Conservation (phyloP, 495 filamentous ascomycete genomes). For the Daldinia bambusicola region DNA sequence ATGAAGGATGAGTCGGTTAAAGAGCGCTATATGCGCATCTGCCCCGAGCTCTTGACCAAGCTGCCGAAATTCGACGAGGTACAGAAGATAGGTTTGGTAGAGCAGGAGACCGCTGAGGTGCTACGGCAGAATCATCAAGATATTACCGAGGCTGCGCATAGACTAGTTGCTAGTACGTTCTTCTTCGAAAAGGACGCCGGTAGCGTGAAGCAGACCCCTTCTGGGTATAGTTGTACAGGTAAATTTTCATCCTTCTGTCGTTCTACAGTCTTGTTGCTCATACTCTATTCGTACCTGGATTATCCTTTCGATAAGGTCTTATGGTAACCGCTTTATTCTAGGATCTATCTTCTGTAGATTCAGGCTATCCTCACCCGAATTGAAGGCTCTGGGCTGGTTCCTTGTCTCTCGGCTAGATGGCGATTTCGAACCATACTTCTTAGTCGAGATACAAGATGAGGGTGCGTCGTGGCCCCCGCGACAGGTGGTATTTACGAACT, state of each 20-base stretch:
- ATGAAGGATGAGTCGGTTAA: conserved; percentile 30
- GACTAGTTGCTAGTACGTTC: conserved; percentile 54
- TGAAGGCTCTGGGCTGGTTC: conserved; percentile 48
- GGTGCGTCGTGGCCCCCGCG: conserved; percentile 26
- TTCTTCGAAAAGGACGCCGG: conserved; percentile 51
- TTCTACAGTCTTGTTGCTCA: not conserved
- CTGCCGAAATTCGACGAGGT: conserved; percentile 45
- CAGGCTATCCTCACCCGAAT: conserved; percentile 35
- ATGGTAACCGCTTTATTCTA: conserved; percentile 8
- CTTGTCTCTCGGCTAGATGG: conserved; percentile 44
- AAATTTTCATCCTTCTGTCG: not conserved
- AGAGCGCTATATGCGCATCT: conserved; percentile 47
- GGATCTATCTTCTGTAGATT: conserved; percentile 52
- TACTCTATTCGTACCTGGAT: not conserved
- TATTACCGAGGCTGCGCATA: conserved; percentile 49
- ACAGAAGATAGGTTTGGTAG: conserved; percentile 31
- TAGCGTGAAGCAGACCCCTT: conserved; percentile 41
- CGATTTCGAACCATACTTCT: conserved; percentile 52
- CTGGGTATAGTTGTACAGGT: conserved; percentile 47
- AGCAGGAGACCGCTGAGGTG: conserved; percentile 33
- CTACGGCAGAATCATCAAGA: conserved; percentile 38
- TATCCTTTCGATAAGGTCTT: not conserved
- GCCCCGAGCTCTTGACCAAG: conserved; percentile 46
- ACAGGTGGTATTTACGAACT: conserved; percentile 42
- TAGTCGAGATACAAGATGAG: conserved; percentile 45